These are phyloP conservation scores for Pezicula rhizophila DNA, from an alignment of 2,329 filamentous ascomycete genomes.

Conservation along the genomic window DNA sequence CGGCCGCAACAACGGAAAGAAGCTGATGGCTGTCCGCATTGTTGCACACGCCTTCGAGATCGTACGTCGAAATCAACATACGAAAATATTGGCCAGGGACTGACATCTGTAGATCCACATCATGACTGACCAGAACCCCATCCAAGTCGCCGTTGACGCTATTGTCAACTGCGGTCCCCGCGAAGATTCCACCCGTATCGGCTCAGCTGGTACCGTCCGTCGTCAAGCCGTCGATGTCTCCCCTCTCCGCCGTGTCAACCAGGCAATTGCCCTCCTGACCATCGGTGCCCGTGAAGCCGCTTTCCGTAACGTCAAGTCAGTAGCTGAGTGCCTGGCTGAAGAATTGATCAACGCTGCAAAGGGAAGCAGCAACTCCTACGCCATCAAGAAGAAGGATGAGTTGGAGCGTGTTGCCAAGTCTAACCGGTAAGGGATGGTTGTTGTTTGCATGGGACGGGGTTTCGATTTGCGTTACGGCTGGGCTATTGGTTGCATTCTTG, in stretches of 20 bases:
- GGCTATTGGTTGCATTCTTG: slow-evolving; percentile 27
- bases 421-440: slow-evolving; percentile 79
- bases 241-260: slow-evolving; percentile 98
- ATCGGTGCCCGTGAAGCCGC: slow-evolving; percentile 97
- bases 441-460: slow-evolving; percentile 26
- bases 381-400: slow-evolving; percentile 99
- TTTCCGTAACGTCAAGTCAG: slow-evolving; percentile 99
- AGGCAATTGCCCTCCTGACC: slow-evolving; percentile 97
- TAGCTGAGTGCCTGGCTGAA: slow-evolving; percentile 98
- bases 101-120: slow-evolving; percentile 76
- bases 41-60: slow-evolving; percentile 99
- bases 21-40: slow-evolving; percentile 99
- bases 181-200: slow-evolving; percentile 99
- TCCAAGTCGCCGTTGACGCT: slow-evolving; percentile 98
- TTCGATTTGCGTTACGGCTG: slow-evolving; percentile 26
- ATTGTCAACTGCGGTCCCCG: slow-evolving; percentile 99
- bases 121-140: slow-evolving; percentile 99
- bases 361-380: slow-evolving; percentile 99
- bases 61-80: slow-evolving; percentile 53
- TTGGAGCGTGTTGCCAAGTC: slow-evolving; percentile 99
- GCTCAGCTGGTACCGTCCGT: slow-evolving; percentile 98
- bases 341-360: slow-evolving; percentile 99
- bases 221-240: slow-evolving; percentile 99
- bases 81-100: slow-evolving; percentile 6
- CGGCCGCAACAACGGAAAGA: slow-evolving; percentile 99